A percentile compares a stretch with the other conserved stretches of the same genome.
These are phyloP conservation scores for Fusarium veterinarium DNA, from an alignment of 2,329 filamentous ascomycete species.

Conservation along the genomic window DNA sequence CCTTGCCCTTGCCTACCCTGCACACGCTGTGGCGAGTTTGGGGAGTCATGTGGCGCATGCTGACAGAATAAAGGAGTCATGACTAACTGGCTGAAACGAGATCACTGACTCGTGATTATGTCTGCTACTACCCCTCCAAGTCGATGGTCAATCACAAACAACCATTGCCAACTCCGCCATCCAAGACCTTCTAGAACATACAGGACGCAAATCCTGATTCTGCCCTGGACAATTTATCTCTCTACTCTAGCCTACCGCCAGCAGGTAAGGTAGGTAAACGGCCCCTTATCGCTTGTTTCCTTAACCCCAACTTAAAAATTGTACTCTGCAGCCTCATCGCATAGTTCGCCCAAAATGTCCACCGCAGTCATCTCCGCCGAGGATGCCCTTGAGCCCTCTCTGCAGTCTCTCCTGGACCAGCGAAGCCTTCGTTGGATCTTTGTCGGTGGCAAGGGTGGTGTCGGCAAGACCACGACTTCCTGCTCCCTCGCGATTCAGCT, in stretches of 20 bases:
- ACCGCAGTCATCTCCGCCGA: constrained; percentile 60
- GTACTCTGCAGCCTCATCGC: neutral
- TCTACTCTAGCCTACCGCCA: neutral
- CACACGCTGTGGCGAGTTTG: constrained; percentile 5
- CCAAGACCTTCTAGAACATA: constrained; percentile 44
- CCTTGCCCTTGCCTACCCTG: neutral
- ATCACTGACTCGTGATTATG: constrained; percentile 8
- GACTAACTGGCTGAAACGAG: neutral
- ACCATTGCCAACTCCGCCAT: constrained; percentile 36
- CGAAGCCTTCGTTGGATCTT: constrained; percentile 98
- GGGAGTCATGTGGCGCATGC: constrained; percentile 4
- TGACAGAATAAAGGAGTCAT: constrained; percentile 28
- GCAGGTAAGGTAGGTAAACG: neutral
- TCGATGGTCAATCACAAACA: neutral
- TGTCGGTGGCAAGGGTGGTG: constrained; percentile 96
- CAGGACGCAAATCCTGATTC: constrained; percentile 31
- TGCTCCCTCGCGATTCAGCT: constrained; percentile 99
- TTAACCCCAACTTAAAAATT: neutral
- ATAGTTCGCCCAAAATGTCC: constrained; percentile 49
- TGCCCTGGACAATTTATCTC: neutral
- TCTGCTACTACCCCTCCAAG: constrained; percentile 36
- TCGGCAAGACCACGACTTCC: constrained; percentile 99
- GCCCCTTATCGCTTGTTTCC: neutral
- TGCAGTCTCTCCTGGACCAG: constrained; percentile 95
- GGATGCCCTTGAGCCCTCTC: constrained; percentile 87